These are phyloP conservation scores for Trichosporon asahii DNA, from an alignment of 1,284 basidiomycete species.

Conservation along the genomic window DNA sequence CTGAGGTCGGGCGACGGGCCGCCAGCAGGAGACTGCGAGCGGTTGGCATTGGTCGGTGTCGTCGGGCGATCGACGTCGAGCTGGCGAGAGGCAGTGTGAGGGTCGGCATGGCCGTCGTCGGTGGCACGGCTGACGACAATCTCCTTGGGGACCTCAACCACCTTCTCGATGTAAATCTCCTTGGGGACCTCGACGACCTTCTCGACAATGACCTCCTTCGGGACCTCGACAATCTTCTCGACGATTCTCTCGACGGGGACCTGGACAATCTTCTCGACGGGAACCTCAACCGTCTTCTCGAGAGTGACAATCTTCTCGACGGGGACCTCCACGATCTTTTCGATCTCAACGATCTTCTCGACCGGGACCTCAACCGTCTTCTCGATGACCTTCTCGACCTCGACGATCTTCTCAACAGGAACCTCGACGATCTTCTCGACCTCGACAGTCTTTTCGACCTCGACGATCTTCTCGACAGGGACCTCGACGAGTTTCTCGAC, in stretches of 20 bases:
- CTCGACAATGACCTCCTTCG: slow-evolving; percentile 51
- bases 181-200: slow-evolving; percentile 40
- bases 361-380: slow-evolving; percentile 34
- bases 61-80: slow-evolving; percentile 36
- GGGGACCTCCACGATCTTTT: slow-evolving; percentile 37
- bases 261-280: slow-evolving; percentile 37
- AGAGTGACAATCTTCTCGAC: slow-evolving; percentile 48
- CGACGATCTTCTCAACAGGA: slow-evolving; percentile 39
- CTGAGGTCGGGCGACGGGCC: slow-evolving; percentile 36
- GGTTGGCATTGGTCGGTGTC: slow-evolving; percentile 33
- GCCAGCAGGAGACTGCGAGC: slow-evolving; percentile 21
- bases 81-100: slow-evolving; percentile 18
- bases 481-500: slow-evolving; percentile 46
- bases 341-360: slow-evolving; percentile 30
- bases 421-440: slow-evolving; percentile 40
- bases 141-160: slow-evolving; percentile 35
- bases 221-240: slow-evolving; percentile 42
- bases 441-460: slow-evolving; percentile 32
- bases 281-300: slow-evolving; percentile 35
- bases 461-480: slow-evolving; percentile 37
- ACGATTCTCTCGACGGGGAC: slow-evolving; percentile 49
- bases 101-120: slow-evolving; percentile 16
- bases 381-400: slow-evolving; percentile 45
- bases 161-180: slow-evolving; percentile 41
- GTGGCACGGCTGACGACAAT: slow-evolving; percentile 39